Evolutionary conservation across 2,329 filamentous ascomycete species (phyloP), one percentile per base, ranked within the genome.

Genomic region (Pestalotiopsis fici): DNA sequence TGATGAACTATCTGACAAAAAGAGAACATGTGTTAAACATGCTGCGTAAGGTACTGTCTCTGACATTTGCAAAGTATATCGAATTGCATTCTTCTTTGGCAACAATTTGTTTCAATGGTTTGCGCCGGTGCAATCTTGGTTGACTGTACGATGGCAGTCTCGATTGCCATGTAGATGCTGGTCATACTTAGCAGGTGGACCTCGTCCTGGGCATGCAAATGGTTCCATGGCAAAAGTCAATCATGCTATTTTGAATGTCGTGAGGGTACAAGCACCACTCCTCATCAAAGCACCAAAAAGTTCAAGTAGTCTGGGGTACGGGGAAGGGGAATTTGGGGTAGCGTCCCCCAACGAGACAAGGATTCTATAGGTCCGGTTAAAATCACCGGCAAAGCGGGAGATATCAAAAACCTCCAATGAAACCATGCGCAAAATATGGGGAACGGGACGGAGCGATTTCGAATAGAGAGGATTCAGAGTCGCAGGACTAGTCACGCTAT

Each of bases 391-490:
- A 47, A 2, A 25, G 18, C 21, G 21, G 59, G 59, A 28, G 23
- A 62, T 43, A 62, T 62, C n/a, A 15, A 23, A 62, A 62, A 47
- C 31, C 35, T 28, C 21, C 59, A 62, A 43, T 47, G 47, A 37
- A 18, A 62, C 25, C 59, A 62, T 39, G 35, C 15, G 11, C 43
- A 62, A 50, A 62, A 62, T 28, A 25, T 50, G 59, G 35, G 12
- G 35, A 50, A 50, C 59, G 59, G 59, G 35, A 62, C 35, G 59
- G 47, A 62, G 59, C 59, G 59, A 43, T 60, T 60, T 31, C 43
- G n/a, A 50, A 50, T 50, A 50, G 15, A 60, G 15, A 27, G 15
- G 21, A 35, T 35, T 35, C n/a, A 37, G n/a, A 60, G 43, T 50
- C 15, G 21, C 43, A 21, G 2, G 18, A 21, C 7, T 9, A 50